Percentiles rank a stretch among this genome's conserved stretches.
phyloP scores from a whole-genome alignment of 805 yeast genomes.

The Candida hispaniensis region DNA sequence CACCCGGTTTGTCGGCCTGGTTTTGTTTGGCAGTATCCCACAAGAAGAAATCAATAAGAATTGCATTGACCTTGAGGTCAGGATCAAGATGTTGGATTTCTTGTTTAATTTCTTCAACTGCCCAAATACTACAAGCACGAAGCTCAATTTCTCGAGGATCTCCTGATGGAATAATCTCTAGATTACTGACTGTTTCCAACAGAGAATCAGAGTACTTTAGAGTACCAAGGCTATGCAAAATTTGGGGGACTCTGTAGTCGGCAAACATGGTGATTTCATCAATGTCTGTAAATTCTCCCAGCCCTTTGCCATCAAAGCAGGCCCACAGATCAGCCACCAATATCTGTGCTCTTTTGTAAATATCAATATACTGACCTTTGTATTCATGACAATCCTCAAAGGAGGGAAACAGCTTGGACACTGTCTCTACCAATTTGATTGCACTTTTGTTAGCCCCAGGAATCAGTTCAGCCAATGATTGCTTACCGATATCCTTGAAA shows the following conservation, averaged over 20 bases:
- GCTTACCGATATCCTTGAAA: conserved; percentile 16
- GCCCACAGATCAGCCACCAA: conserved; percentile 37
- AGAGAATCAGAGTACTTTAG: conserved; percentile 28
- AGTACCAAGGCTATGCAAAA: conserved; percentile 31
- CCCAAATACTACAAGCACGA: conserved; percentile 35
- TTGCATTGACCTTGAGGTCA: conserved; percentile 26
- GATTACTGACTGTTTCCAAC: conserved; percentile 19
- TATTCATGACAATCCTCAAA: conserved; percentile 30
- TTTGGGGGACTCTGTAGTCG: conserved; percentile 38
- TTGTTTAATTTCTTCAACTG: conserved; percentile 31
- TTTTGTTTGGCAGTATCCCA: conserved; percentile 37
- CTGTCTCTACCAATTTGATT: conserved; percentile 25
- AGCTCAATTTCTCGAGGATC: conserved; percentile 32
- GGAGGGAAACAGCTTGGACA: conserved; percentile 26
- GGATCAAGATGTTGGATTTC: conserved; percentile 23
- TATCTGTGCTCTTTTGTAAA: conserved; percentile 36
- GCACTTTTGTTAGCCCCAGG: conserved; percentile 28
- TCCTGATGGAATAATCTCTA: conserved; percentile 26
- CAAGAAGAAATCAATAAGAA: conserved; percentile 34
- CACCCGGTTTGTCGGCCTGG: conserved; percentile 22
- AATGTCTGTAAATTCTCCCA: conserved; percentile 33
- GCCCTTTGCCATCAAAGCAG: conserved; percentile 30
- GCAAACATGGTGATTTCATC: conserved; percentile 37
- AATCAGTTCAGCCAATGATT: conserved; percentile 23
- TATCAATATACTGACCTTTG: conserved; percentile 25